Percentiles rank a stretch among this genome's conserved stretches.
Conservation (phyloP, 2,329 filamentous ascomycete species). For the Aspergillus persii region DNA sequence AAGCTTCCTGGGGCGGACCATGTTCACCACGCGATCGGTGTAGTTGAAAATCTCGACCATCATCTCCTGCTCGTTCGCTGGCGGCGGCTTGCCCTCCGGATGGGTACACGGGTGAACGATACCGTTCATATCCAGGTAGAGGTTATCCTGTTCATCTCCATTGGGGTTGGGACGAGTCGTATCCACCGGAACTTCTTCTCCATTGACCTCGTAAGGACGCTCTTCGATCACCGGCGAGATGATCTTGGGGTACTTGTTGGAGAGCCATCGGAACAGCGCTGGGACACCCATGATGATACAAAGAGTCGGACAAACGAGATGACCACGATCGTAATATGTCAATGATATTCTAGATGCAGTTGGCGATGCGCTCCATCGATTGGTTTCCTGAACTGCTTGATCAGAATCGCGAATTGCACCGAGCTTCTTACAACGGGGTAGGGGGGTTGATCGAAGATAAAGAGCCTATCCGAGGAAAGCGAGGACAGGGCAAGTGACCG, state of each 20-base stretch:
- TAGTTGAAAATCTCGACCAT: slow-evolving; percentile 98
- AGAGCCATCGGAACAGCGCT: slow-evolving; percentile 93
- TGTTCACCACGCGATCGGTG: slow-evolving; percentile 97
- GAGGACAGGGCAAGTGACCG: background rate
- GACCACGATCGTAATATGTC: background rate
- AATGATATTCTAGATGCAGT: background rate
- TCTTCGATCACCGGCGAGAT: slow-evolving; percentile 90
- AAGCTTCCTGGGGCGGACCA: slow-evolving; percentile 93
- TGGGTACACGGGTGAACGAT: slow-evolving; percentile 99
- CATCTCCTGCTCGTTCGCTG: slow-evolving; percentile 96
- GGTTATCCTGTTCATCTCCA: slow-evolving; percentile 94
- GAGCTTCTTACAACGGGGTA: background rate
- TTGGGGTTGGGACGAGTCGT: slow-evolving; percentile 85
- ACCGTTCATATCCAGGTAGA: slow-evolving; percentile 99
- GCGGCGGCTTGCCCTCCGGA: slow-evolving; percentile 87
- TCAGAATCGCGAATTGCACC: background rate
- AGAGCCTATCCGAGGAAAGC: background rate
- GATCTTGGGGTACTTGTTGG: slow-evolving; percentile 96
- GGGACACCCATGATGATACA: slow-evolving; percentile 75
- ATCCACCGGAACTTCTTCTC: slow-evolving; percentile 79
- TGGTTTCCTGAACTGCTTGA: background rate
- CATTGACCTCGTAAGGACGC: slow-evolving; percentile 76
- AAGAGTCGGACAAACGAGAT: background rate
- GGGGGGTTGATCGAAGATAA: background rate
- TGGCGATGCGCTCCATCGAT: background rate